phyloP scores from a whole-genome alignment of 805 yeast species.

The Pichia membranifaciens region DNA sequence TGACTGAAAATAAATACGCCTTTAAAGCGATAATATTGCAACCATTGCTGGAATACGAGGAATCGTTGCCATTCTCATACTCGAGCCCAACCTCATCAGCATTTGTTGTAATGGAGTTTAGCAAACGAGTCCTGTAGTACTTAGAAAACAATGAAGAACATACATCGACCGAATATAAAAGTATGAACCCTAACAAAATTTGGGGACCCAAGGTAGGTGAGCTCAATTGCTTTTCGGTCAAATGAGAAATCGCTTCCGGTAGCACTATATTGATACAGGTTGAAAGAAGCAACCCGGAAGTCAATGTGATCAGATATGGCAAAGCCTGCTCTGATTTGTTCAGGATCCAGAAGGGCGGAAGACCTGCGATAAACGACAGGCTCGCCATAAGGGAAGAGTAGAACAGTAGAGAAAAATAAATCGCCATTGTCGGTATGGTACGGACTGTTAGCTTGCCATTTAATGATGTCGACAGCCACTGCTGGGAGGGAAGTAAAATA shows the following conservation, averaged over 20 bases:
- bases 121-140: not conserved
- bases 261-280: conserved; percentile 11
- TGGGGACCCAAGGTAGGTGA: conserved; percentile 10
- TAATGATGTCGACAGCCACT: too few species aligned
- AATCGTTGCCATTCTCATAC: too few species aligned
- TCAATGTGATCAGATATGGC: conserved; percentile 7
- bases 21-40: not conserved
- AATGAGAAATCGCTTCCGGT: conserved; percentile 12
- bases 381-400: conserved; percentile 8
- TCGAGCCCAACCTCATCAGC: too few species aligned
- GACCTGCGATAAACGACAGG: conserved; percentile 11
- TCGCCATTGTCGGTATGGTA: not conserved
- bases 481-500: too few species aligned
- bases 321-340: not conserved
- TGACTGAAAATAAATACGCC: conserved; percentile 22
- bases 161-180: conserved; percentile 8
- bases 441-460: too few species aligned
- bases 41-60: too few species aligned
- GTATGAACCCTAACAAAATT: conserved; percentile 13
- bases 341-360: conserved; percentile 11
- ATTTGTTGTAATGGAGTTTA: too few species aligned
- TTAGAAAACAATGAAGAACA: conserved; percentile 2
- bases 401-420: not conserved
- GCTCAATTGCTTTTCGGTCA: not conserved
- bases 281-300: conserved; percentile 14